Percentiles rank a stretch among this genome's conserved stretches.
Conservation (phyloP, 495 filamentous ascomycete species). For the Pyrenula aspistea region DNA sequence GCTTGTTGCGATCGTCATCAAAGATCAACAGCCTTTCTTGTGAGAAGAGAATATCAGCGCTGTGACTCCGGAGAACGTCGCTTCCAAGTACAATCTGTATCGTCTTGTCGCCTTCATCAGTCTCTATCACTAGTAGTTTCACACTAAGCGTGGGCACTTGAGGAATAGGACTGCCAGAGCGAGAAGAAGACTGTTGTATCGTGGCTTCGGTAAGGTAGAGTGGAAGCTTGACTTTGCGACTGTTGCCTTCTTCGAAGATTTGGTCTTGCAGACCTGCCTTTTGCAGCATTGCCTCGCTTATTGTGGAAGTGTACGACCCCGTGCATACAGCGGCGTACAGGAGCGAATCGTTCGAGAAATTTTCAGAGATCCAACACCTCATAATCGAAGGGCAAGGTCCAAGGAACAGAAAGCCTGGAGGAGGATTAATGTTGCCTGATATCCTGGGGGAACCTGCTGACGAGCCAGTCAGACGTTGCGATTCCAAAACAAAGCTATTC, state of each 20-base stretch:
- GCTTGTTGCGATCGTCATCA: conserved; percentile 73
- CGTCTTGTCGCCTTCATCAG: conserved; percentile 33
- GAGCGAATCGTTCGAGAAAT: conserved; percentile 75
- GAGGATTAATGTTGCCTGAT: conserved; percentile 51
- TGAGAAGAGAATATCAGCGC: conserved; percentile 85
- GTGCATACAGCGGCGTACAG: conserved; percentile 89
- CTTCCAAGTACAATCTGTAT: conserved; percentile 80
- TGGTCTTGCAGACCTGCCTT: conserved; percentile 57
- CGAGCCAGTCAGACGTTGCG: conserved; percentile 50
- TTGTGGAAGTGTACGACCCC: conserved; percentile 72
- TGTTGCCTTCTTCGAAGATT: conserved; percentile 51
- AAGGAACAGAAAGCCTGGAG: conserved; percentile 69
- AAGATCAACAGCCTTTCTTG: conserved; percentile 78
- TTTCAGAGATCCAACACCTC: conserved; percentile 82
- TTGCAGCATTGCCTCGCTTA: conserved; percentile 61
- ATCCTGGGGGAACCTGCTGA: conserved; percentile 45
- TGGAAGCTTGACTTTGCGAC: conserved; percentile 57
- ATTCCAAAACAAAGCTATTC: conserved; percentile 73
- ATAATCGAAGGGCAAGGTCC: conserved; percentile 87
- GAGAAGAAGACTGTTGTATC: conserved; percentile 60
- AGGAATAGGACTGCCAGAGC: conserved; percentile 58
- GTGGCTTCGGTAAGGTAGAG: conserved; percentile 88
- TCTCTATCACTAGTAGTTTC: conserved; percentile 59
- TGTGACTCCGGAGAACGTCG: conserved; percentile 75
- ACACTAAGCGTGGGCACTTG: conserved; percentile 72